These are phyloP conservation scores for Termitomyces sp. DNA, from an alignment of 768 basidiomycete genomes.

Conservation along the genomic window DNA sequence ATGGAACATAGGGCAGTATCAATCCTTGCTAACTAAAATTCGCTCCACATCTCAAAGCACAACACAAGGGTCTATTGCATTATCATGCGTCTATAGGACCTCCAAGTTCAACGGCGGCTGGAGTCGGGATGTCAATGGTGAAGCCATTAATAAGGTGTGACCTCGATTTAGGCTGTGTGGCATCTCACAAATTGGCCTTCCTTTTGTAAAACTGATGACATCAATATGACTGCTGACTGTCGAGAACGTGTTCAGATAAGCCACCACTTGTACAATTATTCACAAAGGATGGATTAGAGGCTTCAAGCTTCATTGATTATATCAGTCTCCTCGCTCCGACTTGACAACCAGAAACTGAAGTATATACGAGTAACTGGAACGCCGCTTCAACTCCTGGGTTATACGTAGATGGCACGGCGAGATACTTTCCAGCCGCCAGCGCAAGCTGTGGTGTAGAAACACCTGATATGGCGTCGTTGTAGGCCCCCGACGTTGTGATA, in stretches of 20 bases:
- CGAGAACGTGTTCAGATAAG: neutral
- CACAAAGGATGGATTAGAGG: neutral
- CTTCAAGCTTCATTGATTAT: neutral
- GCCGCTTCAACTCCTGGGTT: slow-evolving; percentile 47
- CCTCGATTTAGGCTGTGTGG: no score
- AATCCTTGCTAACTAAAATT: neutral
- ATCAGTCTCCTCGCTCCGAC: slow-evolving; percentile 11
- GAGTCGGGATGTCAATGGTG: neutral
- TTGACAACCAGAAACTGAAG: slow-evolving; percentile 29
- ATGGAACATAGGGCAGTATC: slow-evolving; percentile 21
- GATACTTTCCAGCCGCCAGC: slow-evolving; percentile 61
- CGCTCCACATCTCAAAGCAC: slow-evolving; percentile 4
- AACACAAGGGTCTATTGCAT: slow-evolving; percentile 25
- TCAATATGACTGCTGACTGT: no score
- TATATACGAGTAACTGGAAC: slow-evolving; percentile 63
- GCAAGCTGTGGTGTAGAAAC: slow-evolving; percentile 53
- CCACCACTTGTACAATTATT: neutral
- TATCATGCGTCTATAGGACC: slow-evolving; percentile 26
- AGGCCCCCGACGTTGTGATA: slow-evolving; percentile 72
- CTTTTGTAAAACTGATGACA: neutral
- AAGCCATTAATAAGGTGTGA: no score
- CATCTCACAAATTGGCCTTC: neutral
- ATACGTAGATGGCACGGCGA: slow-evolving; percentile 71
- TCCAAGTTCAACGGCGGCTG: slow-evolving; percentile 22
- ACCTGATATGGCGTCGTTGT: slow-evolving; percentile 70